Evolutionary conservation across 2,329 filamentous ascomycete species (phyloP).

Genomic region (Fusarium tanahbumbuense): DNA sequence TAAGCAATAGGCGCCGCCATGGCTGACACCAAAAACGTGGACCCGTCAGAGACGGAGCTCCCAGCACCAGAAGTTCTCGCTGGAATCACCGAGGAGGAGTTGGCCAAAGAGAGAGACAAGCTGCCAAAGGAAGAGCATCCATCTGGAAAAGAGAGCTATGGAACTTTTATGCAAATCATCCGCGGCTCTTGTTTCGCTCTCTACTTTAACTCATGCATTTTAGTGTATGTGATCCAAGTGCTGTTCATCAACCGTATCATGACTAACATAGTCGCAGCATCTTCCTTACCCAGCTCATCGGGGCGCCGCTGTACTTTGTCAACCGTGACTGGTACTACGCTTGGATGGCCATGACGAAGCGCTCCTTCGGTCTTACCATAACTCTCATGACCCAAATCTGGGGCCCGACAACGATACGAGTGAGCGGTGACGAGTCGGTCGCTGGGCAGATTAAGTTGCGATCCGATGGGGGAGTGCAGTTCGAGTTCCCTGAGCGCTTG

Average conservation of each 20-base stretch:
- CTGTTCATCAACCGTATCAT: not conserved
- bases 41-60: conserved; percentile 41
- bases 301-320: conserved; percentile 78
- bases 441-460: conserved; percentile 78
- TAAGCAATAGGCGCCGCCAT: conserved; percentile 36
- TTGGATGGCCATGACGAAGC: conserved; percentile 89
- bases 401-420: conserved; percentile 83
- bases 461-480: conserved; percentile 78
- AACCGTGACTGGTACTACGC: conserved; percentile 83
- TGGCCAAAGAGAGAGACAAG: conserved; percentile 10
- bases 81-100: conserved; percentile 39
- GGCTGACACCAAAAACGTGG: conserved; percentile 41
- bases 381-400: conserved; percentile 88
- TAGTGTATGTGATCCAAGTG: conserved; percentile 62
- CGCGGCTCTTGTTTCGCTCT: conserved; percentile 63
- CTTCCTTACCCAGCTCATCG: conserved; percentile 78
- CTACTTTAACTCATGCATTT: conserved; percentile 64
- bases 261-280: conserved; percentile 59
- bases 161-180: conserved; percentile 61
- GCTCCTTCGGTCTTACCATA: conserved; percentile 81
- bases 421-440: conserved; percentile 86
- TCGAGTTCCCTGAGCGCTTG: conserved; percentile 82
- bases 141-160: conserved; percentile 66
- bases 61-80: conserved; percentile 49
- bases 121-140: conserved; percentile 56